Base-by-base conservation (phyloP, 169 alveolate genomes). In the Babesia ovata region DNA sequence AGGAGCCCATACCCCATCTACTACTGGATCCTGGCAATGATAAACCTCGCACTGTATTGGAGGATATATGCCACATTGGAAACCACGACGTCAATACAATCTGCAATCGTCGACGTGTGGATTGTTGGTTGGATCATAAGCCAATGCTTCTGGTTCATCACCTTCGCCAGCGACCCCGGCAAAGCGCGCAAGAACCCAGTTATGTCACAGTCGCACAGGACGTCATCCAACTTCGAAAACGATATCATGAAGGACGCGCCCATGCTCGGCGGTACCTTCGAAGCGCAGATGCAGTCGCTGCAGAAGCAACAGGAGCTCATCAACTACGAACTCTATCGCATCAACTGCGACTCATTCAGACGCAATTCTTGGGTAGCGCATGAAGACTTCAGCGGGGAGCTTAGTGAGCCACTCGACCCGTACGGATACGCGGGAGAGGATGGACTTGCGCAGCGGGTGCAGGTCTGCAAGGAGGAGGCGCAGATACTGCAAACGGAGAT, bases 151-250 rank as follows among this genome's bases (percentile, higher is more conserved):
- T 79, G 87, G 87, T 6, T 76, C 62, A 36, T 74, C 66, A 84
- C 89, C 13, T 78, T 63, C 49, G 53, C 44, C 52, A 62, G 84
- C 39, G 91, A 85, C 63, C 91, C 91, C 28, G 91, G 91, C 3
- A 67, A 54, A n/a, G 79, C 87, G 44, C 49, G 67, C 17, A 60
- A 50, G 11, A 75, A 33, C n/a, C 56, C 70, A 6, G 83, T 81
- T 10, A 12, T 29, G 17, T 49, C 79, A 52, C 88, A 75, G 42
- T 16, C 26, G 26, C 52, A 75, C 60, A n/a, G 69, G 29, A 36
- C 52, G 45, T 63, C 85, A 3, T 42, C 63, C 19, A 58, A 66
- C 69, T 79, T 85, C 57, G 70, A 78, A 61, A 66, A 74, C 33
- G 91, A 85, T 36, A 65, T 79, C 65, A 85, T 84, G 65, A 66